phyloP scores from a whole-genome alignment of 2,329 filamentous ascomycete genomes.

The Pseudogymnoascus sp. region DNA sequence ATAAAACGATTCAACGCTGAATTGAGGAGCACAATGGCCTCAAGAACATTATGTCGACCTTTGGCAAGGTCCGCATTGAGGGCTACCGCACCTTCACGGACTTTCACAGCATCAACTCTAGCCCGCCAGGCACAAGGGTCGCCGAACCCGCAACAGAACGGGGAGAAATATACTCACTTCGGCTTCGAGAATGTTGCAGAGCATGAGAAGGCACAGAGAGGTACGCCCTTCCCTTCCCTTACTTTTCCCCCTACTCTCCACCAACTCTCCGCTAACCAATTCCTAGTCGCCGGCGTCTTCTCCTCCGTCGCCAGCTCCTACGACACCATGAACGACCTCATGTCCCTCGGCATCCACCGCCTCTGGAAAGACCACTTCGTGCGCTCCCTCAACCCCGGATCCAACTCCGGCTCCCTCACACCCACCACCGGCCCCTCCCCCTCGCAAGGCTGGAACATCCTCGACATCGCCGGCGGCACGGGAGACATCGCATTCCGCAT shows the following conservation, averaged over 20 bases:
- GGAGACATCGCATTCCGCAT: conserved; percentile 97
- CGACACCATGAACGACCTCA: conserved; percentile 98
- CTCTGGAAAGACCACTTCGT: conserved; percentile 98
- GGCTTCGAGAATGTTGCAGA: conserved; percentile 32
- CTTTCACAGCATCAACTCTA: conserved; percentile 17
- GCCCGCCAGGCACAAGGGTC: conserved; percentile 18
- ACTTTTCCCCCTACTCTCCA: background rate
- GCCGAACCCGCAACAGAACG: conserved; percentile 20
- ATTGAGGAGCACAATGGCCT: conserved; percentile 22
- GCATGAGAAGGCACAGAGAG: conserved; percentile 31
- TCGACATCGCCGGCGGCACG: conserved; percentile 94
- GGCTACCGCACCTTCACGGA: conserved; percentile 15
- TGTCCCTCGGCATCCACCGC: conserved; percentile 95
- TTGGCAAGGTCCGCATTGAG: conserved; percentile 19
- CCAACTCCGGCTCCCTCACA: conserved; percentile 25
- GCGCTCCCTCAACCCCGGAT: conserved; percentile 69
- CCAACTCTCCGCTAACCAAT: background rate
- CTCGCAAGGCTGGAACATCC: conserved; percentile 64
- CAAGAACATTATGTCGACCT: conserved; percentile 22
- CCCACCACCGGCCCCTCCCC: conserved; percentile 39
- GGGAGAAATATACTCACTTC: conserved; percentile 32
- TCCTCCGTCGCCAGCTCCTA: conserved; percentile 72
- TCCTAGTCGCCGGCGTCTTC: conserved; percentile 77
- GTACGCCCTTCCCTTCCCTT: conserved; percentile 18
- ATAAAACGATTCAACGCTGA: conserved; percentile 6